These are phyloP conservation scores for Lachancea meyersii DNA, from an alignment of 805 yeast species.

Conservation along the genomic window DNA sequence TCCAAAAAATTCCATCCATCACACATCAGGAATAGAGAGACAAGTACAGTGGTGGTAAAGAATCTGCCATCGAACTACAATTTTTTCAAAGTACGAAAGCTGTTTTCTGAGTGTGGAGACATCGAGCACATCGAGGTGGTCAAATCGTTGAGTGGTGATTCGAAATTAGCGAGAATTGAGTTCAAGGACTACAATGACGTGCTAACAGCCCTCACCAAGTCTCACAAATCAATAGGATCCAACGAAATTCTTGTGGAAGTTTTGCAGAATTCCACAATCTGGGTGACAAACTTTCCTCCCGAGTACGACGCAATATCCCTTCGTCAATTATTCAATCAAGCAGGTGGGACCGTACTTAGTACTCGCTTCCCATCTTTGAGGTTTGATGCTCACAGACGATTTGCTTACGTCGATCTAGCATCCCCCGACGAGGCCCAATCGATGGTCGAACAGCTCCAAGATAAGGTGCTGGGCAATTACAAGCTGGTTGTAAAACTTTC, in stretches of 20 bases:
- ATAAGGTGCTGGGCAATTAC: constrained; percentile 34
- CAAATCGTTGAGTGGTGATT: constrained; percentile 16
- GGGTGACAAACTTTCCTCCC: constrained; percentile 74
- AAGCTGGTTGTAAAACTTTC: constrained; percentile 55
- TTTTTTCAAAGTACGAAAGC: constrained; percentile 35
- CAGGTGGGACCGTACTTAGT: constrained; percentile 39
- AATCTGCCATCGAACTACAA: constrained; percentile 39
- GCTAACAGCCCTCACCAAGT: constrained; percentile 55
- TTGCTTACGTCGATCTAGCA: constrained; percentile 63
- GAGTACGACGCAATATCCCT: constrained; percentile 38
- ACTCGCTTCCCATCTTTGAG: constrained; percentile 61
- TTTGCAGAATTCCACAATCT: constrained; percentile 47
- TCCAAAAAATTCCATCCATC: neutral
- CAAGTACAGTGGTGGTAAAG: constrained; percentile 47
- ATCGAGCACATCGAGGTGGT: constrained; percentile 35
- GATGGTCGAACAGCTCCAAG: constrained; percentile 41
- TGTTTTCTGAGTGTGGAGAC: constrained; percentile 59
- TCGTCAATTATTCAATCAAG: constrained; percentile 34
- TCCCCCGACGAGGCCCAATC: constrained; percentile 38
- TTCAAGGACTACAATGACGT: constrained; percentile 44
- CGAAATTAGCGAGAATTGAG: constrained; percentile 50
- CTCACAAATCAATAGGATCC: constrained; percentile 42
- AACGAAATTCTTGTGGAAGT: constrained; percentile 41
- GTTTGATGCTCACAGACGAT: constrained; percentile 51
- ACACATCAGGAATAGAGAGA: constrained; percentile 46